These are phyloP conservation scores for Gossypium trilobum DNA, from an alignment of 441 rosid species.

Conservation along the genomic window DNA sequence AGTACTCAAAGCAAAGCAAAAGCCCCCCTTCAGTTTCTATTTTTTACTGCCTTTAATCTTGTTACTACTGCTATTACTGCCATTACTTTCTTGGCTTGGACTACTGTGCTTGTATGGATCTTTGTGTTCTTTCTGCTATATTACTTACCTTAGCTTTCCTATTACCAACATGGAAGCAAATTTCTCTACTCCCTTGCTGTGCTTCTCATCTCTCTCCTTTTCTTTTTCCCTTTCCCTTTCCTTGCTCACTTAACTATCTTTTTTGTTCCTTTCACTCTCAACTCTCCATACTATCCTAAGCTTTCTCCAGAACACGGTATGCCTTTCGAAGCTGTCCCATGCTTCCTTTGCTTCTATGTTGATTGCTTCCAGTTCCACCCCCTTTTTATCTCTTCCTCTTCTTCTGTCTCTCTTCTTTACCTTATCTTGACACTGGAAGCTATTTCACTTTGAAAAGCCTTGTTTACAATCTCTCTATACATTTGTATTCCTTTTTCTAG, in stretches of 20 bases:
- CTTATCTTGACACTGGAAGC: neutral
- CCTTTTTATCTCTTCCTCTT: slow-evolving; percentile 11
- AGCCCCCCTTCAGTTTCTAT: slow-evolving; percentile 9
- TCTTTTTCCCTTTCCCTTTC: slow-evolving; percentile 7
- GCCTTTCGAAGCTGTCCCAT: slow-evolving; percentile 26
- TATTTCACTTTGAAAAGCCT: neutral
- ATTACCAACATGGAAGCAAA: slow-evolving; percentile 19
- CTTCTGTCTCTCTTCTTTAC: slow-evolving; percentile 2
- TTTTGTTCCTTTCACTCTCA: slow-evolving; percentile 2
- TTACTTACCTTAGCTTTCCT: slow-evolving; percentile 22
- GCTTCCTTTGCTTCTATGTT: neutral
- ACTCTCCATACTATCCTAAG: neutral
- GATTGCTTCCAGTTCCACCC: neutral
- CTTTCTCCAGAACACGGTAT: slow-evolving; percentile 4
- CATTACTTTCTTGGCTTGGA: slow-evolving; percentile 21
- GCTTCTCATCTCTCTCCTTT: slow-evolving; percentile 11
- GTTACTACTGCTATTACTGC: slow-evolving; percentile 19
- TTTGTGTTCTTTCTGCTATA: slow-evolving; percentile 21
- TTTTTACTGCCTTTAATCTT: slow-evolving; percentile 14
- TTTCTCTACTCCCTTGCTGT: slow-evolving; percentile 10
- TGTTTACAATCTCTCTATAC: neutral
- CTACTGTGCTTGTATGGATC: slow-evolving; percentile 26
- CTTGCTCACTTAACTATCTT: slow-evolving; percentile 16
- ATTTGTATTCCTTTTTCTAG: neutral
- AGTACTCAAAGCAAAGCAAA: slow-evolving; percentile 14